These are phyloP conservation scores for Elsinoe arachidis DNA, from an alignment of 2,329 filamentous ascomycete species.

Conservation along the genomic window DNA sequence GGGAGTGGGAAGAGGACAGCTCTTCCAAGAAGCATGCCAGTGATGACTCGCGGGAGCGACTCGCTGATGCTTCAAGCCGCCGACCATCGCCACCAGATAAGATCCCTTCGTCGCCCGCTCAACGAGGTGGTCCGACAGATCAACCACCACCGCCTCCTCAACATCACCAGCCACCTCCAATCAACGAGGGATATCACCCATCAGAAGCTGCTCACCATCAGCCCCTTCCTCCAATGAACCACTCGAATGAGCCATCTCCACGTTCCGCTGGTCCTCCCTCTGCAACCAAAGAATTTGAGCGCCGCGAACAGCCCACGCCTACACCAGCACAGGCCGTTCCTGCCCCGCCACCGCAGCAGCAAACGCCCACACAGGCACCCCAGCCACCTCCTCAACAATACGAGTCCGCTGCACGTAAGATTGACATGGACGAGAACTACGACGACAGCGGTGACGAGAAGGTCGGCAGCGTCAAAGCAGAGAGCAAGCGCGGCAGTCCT, in stretches of 20 bases:
- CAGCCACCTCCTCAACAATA: constrained; percentile 35
- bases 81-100: constrained; percentile 46
- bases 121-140: constrained; percentile 52
- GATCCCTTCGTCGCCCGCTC: constrained; percentile 51
- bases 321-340: constrained; percentile 19
- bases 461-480: constrained; percentile 32
- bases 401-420: constrained; percentile 84
- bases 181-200: constrained; percentile 75
- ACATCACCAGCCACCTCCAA: constrained; percentile 61
- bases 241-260: constrained; percentile 41
- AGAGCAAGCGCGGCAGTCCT: constrained; percentile 38
- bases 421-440: constrained; percentile 97
- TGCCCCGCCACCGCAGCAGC: constrained; percentile 23
- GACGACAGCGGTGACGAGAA: constrained; percentile 84
- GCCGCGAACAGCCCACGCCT: constrained; percentile 28
- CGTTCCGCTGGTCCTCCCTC: constrained; percentile 37
- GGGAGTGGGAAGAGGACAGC: constrained; percentile 86
- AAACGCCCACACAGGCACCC: constrained; percentile 12
- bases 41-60: constrained; percentile 75
- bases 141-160: constrained; percentile 53
- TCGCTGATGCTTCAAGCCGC: constrained; percentile 76
- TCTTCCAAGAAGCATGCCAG: constrained; percentile 71
- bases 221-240: constrained; percentile 46
- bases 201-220: constrained; percentile 88
- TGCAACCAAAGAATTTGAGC: constrained; percentile 37